Evolutionary conservation across 2,329 filamentous ascomycete species (phyloP), one percentile per base, ranked within the genome.

Genomic region (Alternaria novae-zelandiae): DNA sequence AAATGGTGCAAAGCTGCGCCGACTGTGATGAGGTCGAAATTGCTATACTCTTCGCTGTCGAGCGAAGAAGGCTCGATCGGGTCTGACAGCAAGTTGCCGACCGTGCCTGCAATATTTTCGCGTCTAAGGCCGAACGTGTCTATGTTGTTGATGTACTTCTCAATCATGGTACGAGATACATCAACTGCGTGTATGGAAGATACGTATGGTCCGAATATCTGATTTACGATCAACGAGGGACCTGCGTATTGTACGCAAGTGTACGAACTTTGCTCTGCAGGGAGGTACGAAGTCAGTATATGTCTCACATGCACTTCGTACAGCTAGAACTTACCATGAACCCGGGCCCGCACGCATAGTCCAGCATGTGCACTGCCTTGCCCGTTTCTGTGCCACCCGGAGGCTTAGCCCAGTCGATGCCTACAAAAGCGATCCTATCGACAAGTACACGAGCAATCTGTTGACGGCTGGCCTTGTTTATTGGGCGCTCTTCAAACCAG

Each of bases 401-500:
- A 20, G 5, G 11, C 23, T 50, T 50, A 17, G n/a, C 46, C 46
- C 46, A 30, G 25, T 50, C 46, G 46, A 50, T 17, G 25, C 25
- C 25, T n/a, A 25, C 17, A 8, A 32, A 51, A 26, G 13, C 2
- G 12, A 32, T 26, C 28, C 26, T 2, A 32, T 51, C 56, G 23
- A 23, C 13, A 20, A 44, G 11, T 17, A 23, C 30, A 13, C n/a
- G 6, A 15, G 25, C 28, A 12, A 53, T 32, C 13, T 44, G 50
- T 20, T 55, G 20, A 15, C 49, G 54, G 21, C 21, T 64, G 10
- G 49, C n/a, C 25, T 59, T 57, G 47, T 64, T 64, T 23, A 61
- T 68, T 11, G 60, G 54, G 13, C 59, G 57, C 13, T 54, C 30
- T 28, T 66, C 60, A 21, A 59, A 66, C 50, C 57, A 66, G 13